phyloP scores from a whole-genome alignment of 2,329 filamentous ascomycete species.

The Xylaria sp. region DNA sequence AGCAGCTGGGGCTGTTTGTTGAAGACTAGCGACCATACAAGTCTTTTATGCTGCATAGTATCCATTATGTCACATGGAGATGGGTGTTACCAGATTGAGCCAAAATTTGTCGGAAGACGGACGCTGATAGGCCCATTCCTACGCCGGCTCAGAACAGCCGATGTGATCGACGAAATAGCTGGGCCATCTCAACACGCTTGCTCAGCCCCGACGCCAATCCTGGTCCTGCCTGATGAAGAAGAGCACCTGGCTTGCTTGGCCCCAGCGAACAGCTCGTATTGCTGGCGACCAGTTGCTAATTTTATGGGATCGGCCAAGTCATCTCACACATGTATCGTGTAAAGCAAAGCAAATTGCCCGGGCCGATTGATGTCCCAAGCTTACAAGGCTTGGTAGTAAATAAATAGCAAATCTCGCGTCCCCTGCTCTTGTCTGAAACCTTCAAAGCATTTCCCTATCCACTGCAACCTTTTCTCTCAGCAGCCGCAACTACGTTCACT shows the following conservation, averaged over 20 bases:
- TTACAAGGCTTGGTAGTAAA: neutral
- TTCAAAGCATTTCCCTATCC: neutral
- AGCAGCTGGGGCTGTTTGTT: neutral
- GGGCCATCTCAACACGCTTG: neutral
- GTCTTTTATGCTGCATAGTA: too few species aligned
- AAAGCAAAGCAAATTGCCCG: conserved; percentile 1
- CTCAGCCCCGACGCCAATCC: conserved; percentile 10
- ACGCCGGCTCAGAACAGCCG: neutral
- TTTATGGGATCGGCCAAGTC: conserved; percentile 13
- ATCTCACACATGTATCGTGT: neutral
- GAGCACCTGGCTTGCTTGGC: neutral
- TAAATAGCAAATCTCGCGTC: neutral
- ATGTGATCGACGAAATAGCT: neutral
- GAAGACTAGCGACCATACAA: neutral
- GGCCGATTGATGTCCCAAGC: conserved; percentile 12
- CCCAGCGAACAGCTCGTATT: conserved; percentile 11
- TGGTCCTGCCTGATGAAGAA: neutral
- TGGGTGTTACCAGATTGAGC: conserved; percentile 23
- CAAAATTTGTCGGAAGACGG: neutral
- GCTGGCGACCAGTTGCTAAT: conserved; percentile 15
- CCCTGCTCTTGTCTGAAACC: neutral
- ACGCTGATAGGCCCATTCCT: conserved; percentile 17
- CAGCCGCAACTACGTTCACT: neutral
- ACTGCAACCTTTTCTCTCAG: too few species aligned
- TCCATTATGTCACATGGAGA: neutral